Evolutionary conservation across 2,329 filamentous ascomycete genomes (phyloP).

Genomic region (Lecanosticta acicola): DNA sequence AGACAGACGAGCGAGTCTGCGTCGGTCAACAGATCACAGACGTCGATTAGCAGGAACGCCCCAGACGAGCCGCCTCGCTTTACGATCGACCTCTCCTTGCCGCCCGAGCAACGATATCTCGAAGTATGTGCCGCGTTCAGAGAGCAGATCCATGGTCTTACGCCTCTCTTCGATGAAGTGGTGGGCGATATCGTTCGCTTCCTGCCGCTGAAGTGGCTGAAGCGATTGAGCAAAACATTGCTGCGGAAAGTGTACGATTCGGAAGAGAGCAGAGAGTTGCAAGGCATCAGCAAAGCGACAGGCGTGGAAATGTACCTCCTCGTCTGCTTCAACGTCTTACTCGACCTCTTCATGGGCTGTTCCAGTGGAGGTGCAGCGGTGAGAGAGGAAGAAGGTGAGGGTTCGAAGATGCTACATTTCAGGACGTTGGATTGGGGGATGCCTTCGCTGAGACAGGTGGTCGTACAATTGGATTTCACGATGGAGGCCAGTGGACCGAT

Average conservation of each 20-base stretch:
- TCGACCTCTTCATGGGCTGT: conserved; percentile 61
- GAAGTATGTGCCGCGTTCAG: conserved; percentile 45
- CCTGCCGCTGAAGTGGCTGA: conserved; percentile 29
- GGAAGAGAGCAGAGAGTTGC: conserved; percentile 58
- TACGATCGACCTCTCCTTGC: conserved; percentile 50
- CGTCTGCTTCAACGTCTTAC: conserved; percentile 56
- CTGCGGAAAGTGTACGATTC: conserved; percentile 47
- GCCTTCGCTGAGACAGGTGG: conserved; percentile 37
- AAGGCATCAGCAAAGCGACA: conserved; percentile 49
- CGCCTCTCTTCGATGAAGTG: conserved; percentile 48
- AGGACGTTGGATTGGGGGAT: conserved; percentile 48
- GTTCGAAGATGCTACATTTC: conserved; percentile 48
- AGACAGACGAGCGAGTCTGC: not conserved
- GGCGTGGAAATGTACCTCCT: conserved; percentile 55
- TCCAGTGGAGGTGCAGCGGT: conserved; percentile 51
- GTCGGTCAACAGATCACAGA: not conserved
- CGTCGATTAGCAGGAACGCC: not conserved
- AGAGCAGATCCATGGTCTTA: conserved; percentile 40
- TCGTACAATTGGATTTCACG: conserved; percentile 40
- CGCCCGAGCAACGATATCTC: conserved; percentile 49
- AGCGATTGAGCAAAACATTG: conserved; percentile 40
- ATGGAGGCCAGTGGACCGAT: conserved; percentile 32
- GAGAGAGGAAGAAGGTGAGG: conserved; percentile 17
- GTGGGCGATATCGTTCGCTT: conserved; percentile 33
- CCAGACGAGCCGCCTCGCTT: conserved; percentile 22